A percentile compares a stretch with the other conserved stretches of the same genome.
Evolutionary conservation across 225 moss, liverwort and hornwort genomes (phyloP).

Genomic region (Sphagnum tenellum): DNA sequence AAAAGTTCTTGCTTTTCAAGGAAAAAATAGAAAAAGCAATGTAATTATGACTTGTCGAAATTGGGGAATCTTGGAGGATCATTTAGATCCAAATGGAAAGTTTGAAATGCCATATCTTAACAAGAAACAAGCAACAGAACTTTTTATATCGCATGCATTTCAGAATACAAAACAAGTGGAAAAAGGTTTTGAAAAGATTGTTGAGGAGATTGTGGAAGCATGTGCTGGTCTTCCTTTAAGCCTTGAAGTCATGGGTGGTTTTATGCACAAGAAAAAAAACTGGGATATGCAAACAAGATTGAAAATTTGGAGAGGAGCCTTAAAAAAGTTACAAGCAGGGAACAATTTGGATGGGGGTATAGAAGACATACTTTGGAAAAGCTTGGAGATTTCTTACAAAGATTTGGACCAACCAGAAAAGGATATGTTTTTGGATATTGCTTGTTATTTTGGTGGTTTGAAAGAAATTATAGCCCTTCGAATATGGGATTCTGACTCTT

Average conservation of each 20-base stretch:
- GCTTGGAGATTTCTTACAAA: conserved; percentile 1
- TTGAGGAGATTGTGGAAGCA: conserved; percentile 1
- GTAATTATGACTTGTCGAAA: too few relatives aligned
- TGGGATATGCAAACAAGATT: background rate
- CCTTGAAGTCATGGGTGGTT: conserved; percentile 5
- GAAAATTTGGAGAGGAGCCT: conserved; percentile 4
- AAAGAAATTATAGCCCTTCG: too few relatives aligned
- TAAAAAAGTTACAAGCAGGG: conserved; percentile 1
- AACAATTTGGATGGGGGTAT: background rate
- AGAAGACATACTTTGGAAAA: conserved; percentile 5
- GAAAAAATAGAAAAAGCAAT: too few relatives aligned
- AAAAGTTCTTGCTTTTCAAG: too few relatives aligned
- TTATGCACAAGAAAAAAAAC: background rate
- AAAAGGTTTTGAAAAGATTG: too few relatives aligned
- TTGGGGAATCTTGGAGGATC: too few relatives aligned
- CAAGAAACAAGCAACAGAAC: too few relatives aligned
- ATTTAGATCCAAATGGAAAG: too few relatives aligned
- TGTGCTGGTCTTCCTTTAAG: conserved; percentile 7
- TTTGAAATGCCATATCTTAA: too few relatives aligned
- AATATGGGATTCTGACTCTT: too few relatives aligned
- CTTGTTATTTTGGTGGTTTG: conserved; percentile 1
- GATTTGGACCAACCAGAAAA: background rate
- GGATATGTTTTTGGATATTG: background rate
- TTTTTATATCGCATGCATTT: too few relatives aligned
- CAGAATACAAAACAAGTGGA: too few relatives aligned